Percentiles rank a stretch among this genome's conserved stretches.
Conservation (phyloP, 2,329 filamentous ascomycete species). For the Tolypocladium inflatum region DNA sequence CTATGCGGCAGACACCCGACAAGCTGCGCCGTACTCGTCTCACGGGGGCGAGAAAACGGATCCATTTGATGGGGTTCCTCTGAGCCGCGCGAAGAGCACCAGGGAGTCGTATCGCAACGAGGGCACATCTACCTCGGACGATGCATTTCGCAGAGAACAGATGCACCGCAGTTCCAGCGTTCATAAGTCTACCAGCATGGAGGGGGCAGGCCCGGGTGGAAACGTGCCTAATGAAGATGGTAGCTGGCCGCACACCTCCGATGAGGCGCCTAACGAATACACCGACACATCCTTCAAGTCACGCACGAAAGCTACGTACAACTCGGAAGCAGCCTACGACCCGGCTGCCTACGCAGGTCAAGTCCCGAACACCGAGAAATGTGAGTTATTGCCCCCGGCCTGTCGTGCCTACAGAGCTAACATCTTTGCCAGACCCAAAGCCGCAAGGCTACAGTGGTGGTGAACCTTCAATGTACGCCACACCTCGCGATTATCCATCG, state of each 20-base stretch:
- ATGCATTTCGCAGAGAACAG: slow-evolving; percentile 9
- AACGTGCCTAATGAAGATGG: background rate
- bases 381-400: background rate
- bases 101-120: slow-evolving; percentile 24
- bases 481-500: slow-evolving; percentile 10
- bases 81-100: slow-evolving; percentile 37
- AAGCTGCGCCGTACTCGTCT: slow-evolving; percentile 47
- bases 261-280: background rate
- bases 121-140: slow-evolving; percentile 12
- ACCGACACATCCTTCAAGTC: background rate
- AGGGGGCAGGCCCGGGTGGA: background rate
- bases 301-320: background rate
- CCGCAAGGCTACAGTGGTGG: slow-evolving; percentile 7
- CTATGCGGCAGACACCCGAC: slow-evolving; percentile 33
- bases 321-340: background rate
- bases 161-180: slow-evolving; percentile 22
- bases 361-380: background rate
- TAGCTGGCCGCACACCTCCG: background rate
- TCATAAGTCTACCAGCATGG: slow-evolving; percentile 12
- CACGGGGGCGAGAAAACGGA: slow-evolving; percentile 50
- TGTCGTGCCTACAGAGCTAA: background rate
- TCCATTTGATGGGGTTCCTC: slow-evolving; percentile 37
- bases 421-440: background rate
- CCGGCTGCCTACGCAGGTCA: background rate
- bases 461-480: slow-evolving; percentile 38